Percentiles rank a stretch among this genome's conserved stretches.
Evolutionary conservation across 371 early-diverging fungal genomes (phyloP).

Genomic region (Nematocida ausubeli): DNA sequence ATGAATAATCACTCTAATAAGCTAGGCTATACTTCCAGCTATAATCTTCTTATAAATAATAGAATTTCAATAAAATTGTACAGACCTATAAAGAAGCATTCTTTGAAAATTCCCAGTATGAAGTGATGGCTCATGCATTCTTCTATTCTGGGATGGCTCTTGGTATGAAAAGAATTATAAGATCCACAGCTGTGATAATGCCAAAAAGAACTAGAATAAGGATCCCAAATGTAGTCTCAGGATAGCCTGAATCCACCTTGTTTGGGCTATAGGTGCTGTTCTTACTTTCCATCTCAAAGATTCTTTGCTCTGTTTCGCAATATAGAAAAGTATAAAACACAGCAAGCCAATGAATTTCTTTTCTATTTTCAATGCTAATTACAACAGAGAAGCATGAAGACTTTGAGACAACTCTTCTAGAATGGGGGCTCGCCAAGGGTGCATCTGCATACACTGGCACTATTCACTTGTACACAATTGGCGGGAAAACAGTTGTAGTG

Average conservation of each 20-base stretch:
- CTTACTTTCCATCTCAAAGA: background rate
- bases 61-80: too few species aligned
- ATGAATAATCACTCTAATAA: too few species aligned
- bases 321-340: constrained; percentile 3
- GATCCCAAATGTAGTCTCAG: background rate
- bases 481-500: background rate
- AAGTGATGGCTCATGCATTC: background rate
- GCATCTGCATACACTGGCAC: background rate
- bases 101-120: too few species aligned
- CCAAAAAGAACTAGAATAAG: background rate
- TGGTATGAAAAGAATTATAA: constrained; percentile 3
- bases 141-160: background rate
- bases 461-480: constrained; percentile 3
- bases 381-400: constrained; percentile 35
- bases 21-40: too few species aligned
- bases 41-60: too few species aligned
- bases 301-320: background rate
- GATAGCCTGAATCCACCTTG: background rate
- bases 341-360: background rate
- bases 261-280: background rate
- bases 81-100: too few species aligned
- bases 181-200: background rate
- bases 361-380: constrained; percentile 34
- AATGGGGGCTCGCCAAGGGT: background rate
- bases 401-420: constrained; percentile 26